phyloP scores from a whole-genome alignment of 1,139 yeast species.

The Arxiozyma heterogenica region DNA sequence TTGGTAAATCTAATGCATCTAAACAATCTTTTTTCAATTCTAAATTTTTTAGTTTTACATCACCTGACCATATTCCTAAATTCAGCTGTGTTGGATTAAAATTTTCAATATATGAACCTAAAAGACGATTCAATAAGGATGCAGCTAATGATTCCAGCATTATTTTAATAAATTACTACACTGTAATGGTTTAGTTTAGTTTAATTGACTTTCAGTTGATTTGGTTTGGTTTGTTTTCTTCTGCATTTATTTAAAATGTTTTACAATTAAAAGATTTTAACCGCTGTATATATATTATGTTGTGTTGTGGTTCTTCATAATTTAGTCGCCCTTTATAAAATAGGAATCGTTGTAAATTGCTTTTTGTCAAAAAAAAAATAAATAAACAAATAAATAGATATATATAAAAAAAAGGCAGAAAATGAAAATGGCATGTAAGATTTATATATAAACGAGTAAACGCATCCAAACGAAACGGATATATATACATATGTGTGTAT shows the following conservation, averaged over 20 bases:
- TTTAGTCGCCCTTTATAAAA: background rate
- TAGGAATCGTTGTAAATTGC: too few relatives aligned
- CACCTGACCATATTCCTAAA: constrained; percentile 97
- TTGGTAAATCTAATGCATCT: constrained; percentile 75
- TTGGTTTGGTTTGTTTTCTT: background rate
- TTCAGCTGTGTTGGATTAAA: constrained; percentile 91
- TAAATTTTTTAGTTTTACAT: constrained; percentile 74
- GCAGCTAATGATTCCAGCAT: constrained; percentile 50
- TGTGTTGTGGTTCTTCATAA: too few relatives aligned
- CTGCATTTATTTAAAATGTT: too few relatives aligned
- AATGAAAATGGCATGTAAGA: too few relatives aligned
- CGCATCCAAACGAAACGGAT: too few relatives aligned
- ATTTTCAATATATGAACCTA: constrained; percentile 71
- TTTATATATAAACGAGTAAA: too few relatives aligned
- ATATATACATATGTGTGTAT: too few relatives aligned
- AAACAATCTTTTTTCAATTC: constrained; percentile 65
- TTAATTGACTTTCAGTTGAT: too few relatives aligned
- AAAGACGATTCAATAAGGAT: constrained; percentile 38
- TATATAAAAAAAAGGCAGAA: too few relatives aligned
- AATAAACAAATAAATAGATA: too few relatives aligned
- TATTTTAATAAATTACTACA: background rate
- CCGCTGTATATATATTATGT: background rate
- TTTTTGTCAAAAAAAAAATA: too few relatives aligned
- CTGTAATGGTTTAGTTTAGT: background rate
- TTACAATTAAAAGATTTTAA: too few relatives aligned